These are phyloP conservation scores for Lactarius vividus DNA, from an alignment of 768 basidiomycete genomes.

Conservation along the genomic window DNA sequence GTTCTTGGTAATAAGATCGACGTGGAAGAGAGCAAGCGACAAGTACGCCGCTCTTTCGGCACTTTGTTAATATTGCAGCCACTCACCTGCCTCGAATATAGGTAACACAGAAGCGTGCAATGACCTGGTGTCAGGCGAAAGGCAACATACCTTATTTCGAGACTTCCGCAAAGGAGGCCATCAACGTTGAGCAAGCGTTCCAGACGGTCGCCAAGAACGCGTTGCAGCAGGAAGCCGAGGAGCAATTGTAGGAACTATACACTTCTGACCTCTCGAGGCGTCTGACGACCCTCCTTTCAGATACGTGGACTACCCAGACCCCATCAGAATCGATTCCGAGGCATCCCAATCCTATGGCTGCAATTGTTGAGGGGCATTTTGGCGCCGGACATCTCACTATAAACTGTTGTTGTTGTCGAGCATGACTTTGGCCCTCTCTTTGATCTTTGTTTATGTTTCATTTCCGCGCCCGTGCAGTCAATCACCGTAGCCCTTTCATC, in stretches of 20 bases:
- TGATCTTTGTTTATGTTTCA: conserved; percentile 24
- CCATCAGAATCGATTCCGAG: conserved; percentile 94
- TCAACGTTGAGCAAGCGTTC: conserved; percentile 99
- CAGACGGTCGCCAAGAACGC: conserved; percentile 99
- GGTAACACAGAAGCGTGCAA: conserved; percentile 99
- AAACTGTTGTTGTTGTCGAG: conserved; percentile 12
- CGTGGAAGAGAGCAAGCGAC: conserved; percentile 96
- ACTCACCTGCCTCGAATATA: conserved; percentile 33
- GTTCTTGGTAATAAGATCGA: conserved; percentile 99
- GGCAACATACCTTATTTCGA: conserved; percentile 99
- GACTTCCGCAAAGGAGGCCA: conserved; percentile 99
- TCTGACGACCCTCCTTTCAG: conserved; percentile 42
- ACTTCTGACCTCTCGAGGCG: conserved; percentile 17
- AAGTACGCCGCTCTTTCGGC: conserved; percentile 49
- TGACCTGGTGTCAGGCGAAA: conserved; percentile 99
- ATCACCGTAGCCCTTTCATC: conserved; percentile 14
- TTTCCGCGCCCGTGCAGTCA: conserved; percentile 21
- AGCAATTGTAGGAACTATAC: conserved; percentile 69
- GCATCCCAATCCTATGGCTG: conserved; percentile 89
- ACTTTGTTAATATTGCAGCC: neutral
- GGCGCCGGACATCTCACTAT: conserved; percentile 8
- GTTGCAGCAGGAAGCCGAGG: conserved; percentile 94
- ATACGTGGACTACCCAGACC: conserved; percentile 98
- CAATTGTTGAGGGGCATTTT: conserved; percentile 63
- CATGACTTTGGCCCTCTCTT: conserved; percentile 20